Percentiles rank a stretch among this genome's conserved stretches.
phyloP scores from a whole-genome alignment of 352 stramenopile genomes.

The Discostella stelligera region DNA sequence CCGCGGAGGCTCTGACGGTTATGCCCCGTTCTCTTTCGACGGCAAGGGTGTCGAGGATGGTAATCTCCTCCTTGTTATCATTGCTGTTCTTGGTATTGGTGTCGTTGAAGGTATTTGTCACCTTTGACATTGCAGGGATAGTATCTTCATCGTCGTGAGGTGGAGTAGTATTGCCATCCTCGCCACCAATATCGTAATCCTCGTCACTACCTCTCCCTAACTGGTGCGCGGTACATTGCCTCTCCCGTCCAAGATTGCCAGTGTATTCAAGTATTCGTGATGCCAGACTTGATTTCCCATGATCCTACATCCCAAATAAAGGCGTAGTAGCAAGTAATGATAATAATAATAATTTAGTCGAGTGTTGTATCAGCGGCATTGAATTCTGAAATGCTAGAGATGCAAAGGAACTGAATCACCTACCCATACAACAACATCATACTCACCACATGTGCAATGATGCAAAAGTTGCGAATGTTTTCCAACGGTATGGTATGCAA shows the following conservation, averaged over 20 bases:
- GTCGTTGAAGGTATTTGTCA: not conserved
- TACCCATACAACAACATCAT: not conserved
- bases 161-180: slow-evolving; percentile 5
- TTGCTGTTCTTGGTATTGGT: slow-evolving; percentile 12
- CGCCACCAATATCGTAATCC: slow-evolving; percentile 6
- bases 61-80: slow-evolving; percentile 74
- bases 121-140: not conserved
- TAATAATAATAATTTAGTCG: not conserved
- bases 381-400: no score
- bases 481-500: slow-evolving; percentile 69
- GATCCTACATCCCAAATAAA: slow-evolving; percentile 40
- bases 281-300: slow-evolving; percentile 73
- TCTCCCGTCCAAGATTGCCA: slow-evolving; percentile 71
- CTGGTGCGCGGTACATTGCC: slow-evolving; percentile 53
- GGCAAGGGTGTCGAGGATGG: slow-evolving; percentile 89
- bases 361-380: no score
- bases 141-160: no score
- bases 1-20: slow-evolving; percentile 97
- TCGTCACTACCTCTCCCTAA: slow-evolving; percentile 4
- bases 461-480: slow-evolving; percentile 79
- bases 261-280: slow-evolving; percentile 78
- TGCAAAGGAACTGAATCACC: no score
- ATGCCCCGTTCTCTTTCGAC: slow-evolving; percentile 97
- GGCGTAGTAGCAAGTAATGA: not conserved
- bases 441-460: slow-evolving; percentile 77